Base-by-base conservation (phyloP, 2,329 filamentous ascomycete genomes). In the Neophaeococcomyces aloes region DNA sequence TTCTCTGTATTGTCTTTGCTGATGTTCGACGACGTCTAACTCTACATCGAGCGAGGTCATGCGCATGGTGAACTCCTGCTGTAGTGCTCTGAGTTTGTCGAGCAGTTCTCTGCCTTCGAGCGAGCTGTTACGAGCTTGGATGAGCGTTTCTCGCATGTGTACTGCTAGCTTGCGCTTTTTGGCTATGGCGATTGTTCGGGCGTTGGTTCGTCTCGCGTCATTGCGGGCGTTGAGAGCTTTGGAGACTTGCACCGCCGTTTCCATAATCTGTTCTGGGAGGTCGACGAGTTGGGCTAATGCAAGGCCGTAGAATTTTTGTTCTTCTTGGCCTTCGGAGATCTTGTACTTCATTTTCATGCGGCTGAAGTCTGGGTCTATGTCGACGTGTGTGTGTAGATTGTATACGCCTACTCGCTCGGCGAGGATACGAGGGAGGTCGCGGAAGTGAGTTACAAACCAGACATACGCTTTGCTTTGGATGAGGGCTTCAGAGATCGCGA, bases 381-480 rank as follows among this genome's bases (percentile, higher is more conserved):
- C 74, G 0, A 88, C 83, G 1, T 78, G 74, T 2, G 96, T 73
- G 57, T 95, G 87, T 2, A 94, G 67, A 52, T 86, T 94, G 18
- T 88, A 69, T 0, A 95, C 86, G 0, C 87, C 87, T 13, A 75
- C 77, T 8, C 84, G 76, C 50, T 87, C 79, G 1, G 75, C 70
- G 48, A 95, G 70, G 29, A 89, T 84, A 2, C 73, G 74, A 0
- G 87, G 81, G 2, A 98, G 70, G 48, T 95, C 85, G 29, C 76
- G 71, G 58, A 95, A 98, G 58, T 98, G 93, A 0, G 91, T 96
- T 1, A 83, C 86, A 62, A 98, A 98, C 80, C 86, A 95, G 0
- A 95, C 78, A 0, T 85, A 71, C 0, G 87, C 81, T 47, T 78
- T 74, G 53, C 78, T 91, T 47, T 87, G 76, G 3, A 95, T 75